These are phyloP conservation scores for Phytopythium boreale DNA, from an alignment of 352 stramenopile species.

Conservation along the genomic window DNA sequence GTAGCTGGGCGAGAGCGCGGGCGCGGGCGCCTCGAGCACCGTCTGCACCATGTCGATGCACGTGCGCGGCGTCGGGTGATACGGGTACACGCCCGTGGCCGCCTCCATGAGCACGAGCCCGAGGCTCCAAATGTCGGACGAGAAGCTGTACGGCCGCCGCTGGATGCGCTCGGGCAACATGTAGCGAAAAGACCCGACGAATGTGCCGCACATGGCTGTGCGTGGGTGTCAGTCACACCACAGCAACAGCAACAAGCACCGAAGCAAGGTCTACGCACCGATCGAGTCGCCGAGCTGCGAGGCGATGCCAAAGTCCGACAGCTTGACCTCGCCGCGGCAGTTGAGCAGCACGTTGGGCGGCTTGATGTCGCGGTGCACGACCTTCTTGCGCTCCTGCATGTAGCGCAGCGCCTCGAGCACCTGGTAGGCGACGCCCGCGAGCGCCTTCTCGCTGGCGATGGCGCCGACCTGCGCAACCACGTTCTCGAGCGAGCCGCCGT, in stretches of 20 bases:
- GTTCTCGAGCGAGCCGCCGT: slow-evolving; percentile 89
- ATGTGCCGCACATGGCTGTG: slow-evolving; percentile 92
- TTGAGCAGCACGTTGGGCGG: slow-evolving; percentile 95
- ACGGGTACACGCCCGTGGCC: slow-evolving; percentile 87
- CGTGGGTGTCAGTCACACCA: background rate
- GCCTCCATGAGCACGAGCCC: slow-evolving; percentile 92
- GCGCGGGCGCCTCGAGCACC: slow-evolving; percentile 65
- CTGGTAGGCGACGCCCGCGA: slow-evolving; percentile 93
- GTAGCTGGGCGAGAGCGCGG: slow-evolving; percentile 56
- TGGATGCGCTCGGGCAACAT: slow-evolving; percentile 92
- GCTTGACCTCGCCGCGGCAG: slow-evolving; percentile 89
- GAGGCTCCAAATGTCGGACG: slow-evolving; percentile 92
- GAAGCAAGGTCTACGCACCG: slow-evolving; percentile 24
- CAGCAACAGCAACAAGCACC: background rate
- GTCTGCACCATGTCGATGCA: slow-evolving; percentile 86
- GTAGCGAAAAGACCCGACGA: slow-evolving; percentile 92
- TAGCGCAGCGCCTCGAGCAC: slow-evolving; percentile 93
- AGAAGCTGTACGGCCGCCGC: slow-evolving; percentile 86
- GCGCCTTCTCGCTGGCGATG: slow-evolving; percentile 77
- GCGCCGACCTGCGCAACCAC: slow-evolving; percentile 78
- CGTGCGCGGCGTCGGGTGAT: slow-evolving; percentile 65
- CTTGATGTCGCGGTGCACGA: slow-evolving; percentile 97
- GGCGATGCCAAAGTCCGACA: slow-evolving; percentile 97
- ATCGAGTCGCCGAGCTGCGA: slow-evolving; percentile 86
- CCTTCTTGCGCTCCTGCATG: slow-evolving; percentile 89